A percentile compares a stretch with the other conserved stretches of the same genome.
phyloP scores from a whole-genome alignment of 2,329 filamentous ascomycete genomes.

The Lasiodiplodia sp. region DNA sequence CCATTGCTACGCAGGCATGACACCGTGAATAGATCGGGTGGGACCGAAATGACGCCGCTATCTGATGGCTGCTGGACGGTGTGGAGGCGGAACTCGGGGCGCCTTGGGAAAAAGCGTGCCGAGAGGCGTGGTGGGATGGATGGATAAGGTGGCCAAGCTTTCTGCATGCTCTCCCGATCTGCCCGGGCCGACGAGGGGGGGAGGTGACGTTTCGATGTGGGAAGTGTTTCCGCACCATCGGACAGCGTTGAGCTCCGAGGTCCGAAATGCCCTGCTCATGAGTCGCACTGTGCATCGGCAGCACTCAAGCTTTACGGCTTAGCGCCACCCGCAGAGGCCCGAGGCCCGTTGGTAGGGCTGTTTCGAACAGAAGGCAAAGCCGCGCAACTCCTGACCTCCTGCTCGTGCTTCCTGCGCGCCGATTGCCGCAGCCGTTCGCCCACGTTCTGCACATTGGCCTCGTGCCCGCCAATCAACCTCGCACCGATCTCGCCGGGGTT shows the following conservation, averaged over 20 bases:
- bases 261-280: not conserved
- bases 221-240: not conserved
- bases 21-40: not conserved
- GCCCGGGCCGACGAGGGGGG: not conserved
- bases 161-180: not conserved
- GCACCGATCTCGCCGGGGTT: not conserved
- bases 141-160: slow-evolving; percentile 27
- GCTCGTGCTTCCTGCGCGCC: not conserved
- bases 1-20: not conserved
- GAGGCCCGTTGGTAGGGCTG: slow-evolving; percentile 2
- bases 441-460: not conserved
- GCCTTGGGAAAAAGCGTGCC: not conserved
- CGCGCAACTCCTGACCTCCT: slow-evolving; percentile 7
- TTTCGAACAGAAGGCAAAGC: slow-evolving; percentile 6
- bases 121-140: not conserved
- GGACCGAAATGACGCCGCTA: slow-evolving; percentile 12
- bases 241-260: slow-evolving; percentile 10
- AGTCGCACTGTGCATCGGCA: slow-evolving; percentile 1
- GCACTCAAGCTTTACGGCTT: slow-evolving; percentile 11
- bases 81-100: not conserved
- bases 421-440: not conserved
- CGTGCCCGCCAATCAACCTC: slow-evolving; percentile 7
- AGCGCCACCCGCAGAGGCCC: not conserved
- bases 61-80: not conserved
- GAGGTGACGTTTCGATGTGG: not conserved